phyloP scores from a whole-genome alignment of 441 rosid genomes.

The Metrosideros polymorpha region DNA sequence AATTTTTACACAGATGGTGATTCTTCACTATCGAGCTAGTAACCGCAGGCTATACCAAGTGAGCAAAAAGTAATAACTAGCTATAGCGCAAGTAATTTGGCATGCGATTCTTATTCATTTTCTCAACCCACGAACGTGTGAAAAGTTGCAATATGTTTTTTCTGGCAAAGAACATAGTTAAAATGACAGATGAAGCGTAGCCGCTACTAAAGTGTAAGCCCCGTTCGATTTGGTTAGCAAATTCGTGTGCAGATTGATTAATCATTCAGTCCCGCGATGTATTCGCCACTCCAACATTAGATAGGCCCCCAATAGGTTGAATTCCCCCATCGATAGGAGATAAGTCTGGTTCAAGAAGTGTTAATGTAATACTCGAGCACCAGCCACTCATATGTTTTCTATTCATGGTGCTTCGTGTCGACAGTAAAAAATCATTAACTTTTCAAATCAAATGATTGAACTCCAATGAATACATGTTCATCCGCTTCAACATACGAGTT shows the following conservation, averaged over 20 bases:
- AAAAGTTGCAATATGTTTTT: neutral
- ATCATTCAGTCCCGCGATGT: neutral
- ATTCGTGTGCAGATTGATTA: neutral
- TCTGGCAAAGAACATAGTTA: neutral
- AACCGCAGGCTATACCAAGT: neutral
- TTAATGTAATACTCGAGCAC: neutral
- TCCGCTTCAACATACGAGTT: neutral
- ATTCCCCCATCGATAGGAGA: neutral
- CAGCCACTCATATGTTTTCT: neutral
- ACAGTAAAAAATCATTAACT: neutral
- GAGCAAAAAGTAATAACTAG: neutral
- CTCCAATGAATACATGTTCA: neutral
- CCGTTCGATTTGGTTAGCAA: neutral
- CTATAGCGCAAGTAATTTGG: neutral
- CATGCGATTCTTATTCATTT: neutral
- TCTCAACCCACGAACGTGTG: neutral
- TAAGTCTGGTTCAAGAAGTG: neutral
- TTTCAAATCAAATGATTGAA: neutral
- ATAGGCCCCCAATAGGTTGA: neutral
- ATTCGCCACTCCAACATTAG: neutral
- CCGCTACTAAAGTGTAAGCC: neutral
- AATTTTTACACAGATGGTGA: neutral
- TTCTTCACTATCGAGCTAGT: neutral
- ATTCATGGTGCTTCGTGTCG: neutral
- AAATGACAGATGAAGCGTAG: neutral